phyloP scores from a whole-genome alignment of 371 early-diverging fungal genomes.

The Mortierella sp. region DNA sequence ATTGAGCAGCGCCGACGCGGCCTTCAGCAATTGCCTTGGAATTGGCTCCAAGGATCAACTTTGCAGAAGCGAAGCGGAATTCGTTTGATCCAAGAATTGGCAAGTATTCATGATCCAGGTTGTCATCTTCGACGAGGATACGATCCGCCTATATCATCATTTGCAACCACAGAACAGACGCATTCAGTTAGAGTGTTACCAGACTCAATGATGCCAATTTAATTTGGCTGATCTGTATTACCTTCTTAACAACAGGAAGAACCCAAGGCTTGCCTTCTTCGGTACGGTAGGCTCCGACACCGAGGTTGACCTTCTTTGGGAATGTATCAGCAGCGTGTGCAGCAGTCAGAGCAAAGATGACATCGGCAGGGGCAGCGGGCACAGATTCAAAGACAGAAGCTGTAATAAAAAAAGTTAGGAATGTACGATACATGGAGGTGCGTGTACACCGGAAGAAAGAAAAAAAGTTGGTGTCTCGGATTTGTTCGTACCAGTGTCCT shows the following conservation, averaged over 20 bases:
- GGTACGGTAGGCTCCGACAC: slow-evolving; percentile 97
- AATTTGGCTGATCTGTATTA: slow-evolving; percentile 33
- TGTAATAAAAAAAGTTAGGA: slow-evolving; percentile 1
- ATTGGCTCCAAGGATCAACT: slow-evolving; percentile 86
- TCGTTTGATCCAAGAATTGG: slow-evolving; percentile 86
- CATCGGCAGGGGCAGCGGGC: slow-evolving; percentile 88
- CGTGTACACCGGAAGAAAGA: neutral
- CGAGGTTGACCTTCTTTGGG: slow-evolving; percentile 91
- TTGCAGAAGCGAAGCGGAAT: slow-evolving; percentile 83
- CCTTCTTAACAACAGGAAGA: slow-evolving; percentile 93
- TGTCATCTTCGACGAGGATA: slow-evolving; percentile 75
- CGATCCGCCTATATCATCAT: slow-evolving; percentile 82
- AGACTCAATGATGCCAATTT: neutral
- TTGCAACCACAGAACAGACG: neutral
- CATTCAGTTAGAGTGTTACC: neutral
- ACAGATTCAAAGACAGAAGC: slow-evolving; percentile 74
- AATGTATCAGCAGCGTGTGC: slow-evolving; percentile 84
- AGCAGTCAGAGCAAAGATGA: slow-evolving; percentile 90
- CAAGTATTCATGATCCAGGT: slow-evolving; percentile 94
- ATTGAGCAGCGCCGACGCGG: slow-evolving; percentile 82
- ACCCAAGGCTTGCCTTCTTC: slow-evolving; percentile 95
- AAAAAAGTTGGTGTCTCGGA: neutral
- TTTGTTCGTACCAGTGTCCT: slow-evolving; percentile 10
- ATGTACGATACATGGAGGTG: neutral
- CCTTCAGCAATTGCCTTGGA: slow-evolving; percentile 83